Base-by-base conservation (phyloP, 176 grass and related monocot genomes). In the Pontederia paniculata region DNA sequence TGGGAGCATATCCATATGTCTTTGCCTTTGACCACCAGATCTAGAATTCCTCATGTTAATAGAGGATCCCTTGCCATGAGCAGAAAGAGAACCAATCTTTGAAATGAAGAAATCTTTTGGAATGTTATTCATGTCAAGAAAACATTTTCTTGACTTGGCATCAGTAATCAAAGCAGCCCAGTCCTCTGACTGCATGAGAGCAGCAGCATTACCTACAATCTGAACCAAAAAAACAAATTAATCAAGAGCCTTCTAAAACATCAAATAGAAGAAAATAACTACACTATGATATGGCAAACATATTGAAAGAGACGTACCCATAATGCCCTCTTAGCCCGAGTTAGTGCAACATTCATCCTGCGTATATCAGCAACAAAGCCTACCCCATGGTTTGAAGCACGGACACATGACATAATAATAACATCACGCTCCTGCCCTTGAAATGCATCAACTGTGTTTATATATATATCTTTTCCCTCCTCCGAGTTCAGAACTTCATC, bases 391-490 rank as follows among this genome's bases (percentile, higher is more conserved):
- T 75, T 88, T 55, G 94, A 99, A 23, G 94, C 94, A 60, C 94
- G 83, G 45, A 99, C 94, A 4, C 94, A 99, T 25, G 94, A 99
- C 94, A 99, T 99, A 54, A 99, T 99, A 66, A 99, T 93, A 28
- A 99, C 63, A 67, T 99, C 94, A 52, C 91, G 86, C 77, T 97
- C 91, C 74, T 97, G 91, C 2, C 94, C 94, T 68, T 99, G 94
- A 71, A 99, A 99, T 68, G 94, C 94, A 88, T 99, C 94, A 31
- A 99, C 87, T 21, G 94, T 99, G 54, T 99, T 99, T 67, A 99
- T 99, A 61, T 99, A 99, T 23, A 99, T 93, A 69, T 99, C 94
- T 63, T 88, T 99, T 11, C 94, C 94, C 75, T 99, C 94, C 43
- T 99, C 87, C 0, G 87, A 81, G 61, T 55, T 84, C 75, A 99